Conservation (phyloP, 129 eudicot species). For the Lactuca sativa region DNA sequence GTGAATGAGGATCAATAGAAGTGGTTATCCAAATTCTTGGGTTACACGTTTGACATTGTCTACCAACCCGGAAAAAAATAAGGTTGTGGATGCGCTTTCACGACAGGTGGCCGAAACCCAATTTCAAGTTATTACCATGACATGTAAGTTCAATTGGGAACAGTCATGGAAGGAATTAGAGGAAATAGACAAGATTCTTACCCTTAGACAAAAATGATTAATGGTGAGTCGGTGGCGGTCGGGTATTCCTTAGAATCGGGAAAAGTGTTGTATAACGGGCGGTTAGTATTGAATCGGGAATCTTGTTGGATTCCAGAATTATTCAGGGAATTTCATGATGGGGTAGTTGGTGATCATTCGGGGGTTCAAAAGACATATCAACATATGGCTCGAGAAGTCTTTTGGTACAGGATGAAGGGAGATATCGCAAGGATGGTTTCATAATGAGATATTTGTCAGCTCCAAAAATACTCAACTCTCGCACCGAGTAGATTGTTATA, state of each 20-base stretch:
- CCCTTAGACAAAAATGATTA: background rate
- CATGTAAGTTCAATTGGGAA: background rate
- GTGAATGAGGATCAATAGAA: background rate
- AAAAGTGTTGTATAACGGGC: background rate
- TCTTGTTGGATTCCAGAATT: background rate
- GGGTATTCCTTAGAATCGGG: background rate
- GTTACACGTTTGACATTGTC: too few species aligned
- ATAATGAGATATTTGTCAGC: background rate
- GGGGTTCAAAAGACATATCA: background rate
- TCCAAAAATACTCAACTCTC: background rate
- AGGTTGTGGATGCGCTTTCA: background rate
- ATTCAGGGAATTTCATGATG: background rate
- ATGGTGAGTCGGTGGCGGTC: background rate
- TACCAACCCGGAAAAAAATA: too few species aligned
- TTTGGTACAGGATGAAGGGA: background rate
- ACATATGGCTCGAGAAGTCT: background rate
- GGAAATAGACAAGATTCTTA: background rate
- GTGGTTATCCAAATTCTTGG: background rate
- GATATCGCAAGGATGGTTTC: background rate
- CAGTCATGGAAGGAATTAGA: background rate
- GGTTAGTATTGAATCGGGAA: background rate
- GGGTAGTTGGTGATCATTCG: background rate
- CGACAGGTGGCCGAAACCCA: background rate
- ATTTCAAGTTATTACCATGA: too few species aligned
- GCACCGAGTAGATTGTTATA: background rate